Percentiles rank a stretch among this genome's conserved stretches.
These are phyloP conservation scores for Eucalyptus sp. DNA, from an alignment of 345 rosid genomes.

Conservation along the genomic window DNA sequence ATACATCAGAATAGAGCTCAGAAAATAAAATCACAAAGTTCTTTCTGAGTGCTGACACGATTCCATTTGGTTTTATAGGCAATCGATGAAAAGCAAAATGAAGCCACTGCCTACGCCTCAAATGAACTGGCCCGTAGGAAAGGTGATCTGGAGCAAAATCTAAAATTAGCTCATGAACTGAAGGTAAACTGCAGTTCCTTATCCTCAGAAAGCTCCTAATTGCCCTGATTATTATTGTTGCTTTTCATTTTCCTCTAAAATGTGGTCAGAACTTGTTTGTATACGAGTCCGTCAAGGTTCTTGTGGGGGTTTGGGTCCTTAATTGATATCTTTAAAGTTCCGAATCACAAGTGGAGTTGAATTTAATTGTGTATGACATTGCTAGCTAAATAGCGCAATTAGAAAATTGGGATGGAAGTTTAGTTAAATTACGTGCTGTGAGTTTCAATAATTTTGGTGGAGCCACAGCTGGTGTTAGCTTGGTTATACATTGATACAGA, in stretches of 20 bases:
- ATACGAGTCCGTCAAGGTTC: neutral
- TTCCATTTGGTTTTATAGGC: conserved; percentile 27
- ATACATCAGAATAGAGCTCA: neutral
- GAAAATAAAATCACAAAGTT: neutral
- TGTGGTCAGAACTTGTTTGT: neutral
- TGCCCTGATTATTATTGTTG: neutral
- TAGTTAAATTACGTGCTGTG: neutral
- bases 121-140: conserved; percentile 66
- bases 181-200: conserved; percentile 36
- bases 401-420: neutral
- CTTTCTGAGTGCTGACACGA: neutral
- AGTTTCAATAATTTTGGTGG: neutral
- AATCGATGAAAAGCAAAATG: conserved; percentile 84
- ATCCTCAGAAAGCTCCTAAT: neutral
- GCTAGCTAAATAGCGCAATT: neutral
- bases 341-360: neutral
- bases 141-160: conserved; percentile 75
- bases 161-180: conserved; percentile 67
- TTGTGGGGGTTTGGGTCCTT: neutral
- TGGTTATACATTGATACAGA: neutral
- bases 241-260: neutral
- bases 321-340: neutral
- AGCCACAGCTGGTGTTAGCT: neutral
- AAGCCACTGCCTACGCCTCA: conserved; percentile 61
- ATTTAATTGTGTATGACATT: neutral